Evolutionary conservation across 2,329 filamentous ascomycete genomes (phyloP), one percentile per base, ranked within the genome.

Genomic region (Phaeosphaeria sp.): DNA sequence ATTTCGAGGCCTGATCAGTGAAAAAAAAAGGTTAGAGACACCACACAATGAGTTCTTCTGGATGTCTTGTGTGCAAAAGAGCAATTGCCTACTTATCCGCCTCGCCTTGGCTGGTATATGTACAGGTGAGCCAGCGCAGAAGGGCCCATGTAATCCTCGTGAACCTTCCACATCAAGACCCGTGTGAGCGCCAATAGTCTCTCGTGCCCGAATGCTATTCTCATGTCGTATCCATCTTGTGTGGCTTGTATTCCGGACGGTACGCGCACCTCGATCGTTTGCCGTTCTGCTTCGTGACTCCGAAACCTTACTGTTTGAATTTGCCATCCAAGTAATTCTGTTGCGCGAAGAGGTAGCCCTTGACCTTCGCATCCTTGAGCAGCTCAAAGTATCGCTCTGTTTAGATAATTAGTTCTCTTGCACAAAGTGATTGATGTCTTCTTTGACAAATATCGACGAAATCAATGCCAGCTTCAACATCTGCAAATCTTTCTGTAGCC

Each of bases 321-420:
- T 56, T 49, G 22, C 65, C 64, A 43, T 71, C 78, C 59, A 88
- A 75, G 78, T 91, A 91, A 81, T 93, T 92, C 75, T 90, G 88
- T 80, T 93, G 90, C 73, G 92, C 81, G 69, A 92, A 93, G 64
- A 92, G 82, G 77, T 91, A 92, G 58, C 91, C 91, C 81, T 87
- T 89, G 76, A 94, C 84, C 80, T 91, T 90, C 72, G 90, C 84
- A 64, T 90, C 85, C 80, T 90, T 90, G 68, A 95, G 81, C 67
- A 94, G 82, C 78, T 92, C 85, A 63, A 95, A 84, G 75, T 94
- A 95, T 74, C 89, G 87, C 77, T 93, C 90, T 93, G 75, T 56
- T 49, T 20, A 54, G 20, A 42, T 50, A 52, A 61, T 76, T 60
- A 76, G 73, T 62, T 51, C 36, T 58, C 46, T 33, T 25, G 11